These are phyloP conservation scores for Angomonas ambiguus DNA, from an alignment of 208 protist species.

Conservation along the genomic window DNA sequence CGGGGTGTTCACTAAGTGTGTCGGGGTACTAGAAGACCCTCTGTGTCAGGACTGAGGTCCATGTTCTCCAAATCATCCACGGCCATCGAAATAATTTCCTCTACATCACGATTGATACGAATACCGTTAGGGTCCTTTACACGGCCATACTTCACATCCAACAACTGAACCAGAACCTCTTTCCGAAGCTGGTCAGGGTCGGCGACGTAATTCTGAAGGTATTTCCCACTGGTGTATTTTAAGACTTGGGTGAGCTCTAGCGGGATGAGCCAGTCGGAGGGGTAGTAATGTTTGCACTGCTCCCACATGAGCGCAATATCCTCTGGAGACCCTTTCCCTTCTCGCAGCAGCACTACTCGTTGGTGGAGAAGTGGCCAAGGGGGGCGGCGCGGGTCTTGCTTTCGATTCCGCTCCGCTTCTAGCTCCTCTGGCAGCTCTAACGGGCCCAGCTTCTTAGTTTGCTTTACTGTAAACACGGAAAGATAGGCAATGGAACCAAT, in stretches of 20 bases:
- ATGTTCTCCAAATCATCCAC: slow-evolving; percentile 76
- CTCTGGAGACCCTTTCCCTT: slow-evolving; percentile 65
- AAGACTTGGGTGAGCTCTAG: slow-evolving; percentile 82
- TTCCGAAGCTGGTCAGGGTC: slow-evolving; percentile 79
- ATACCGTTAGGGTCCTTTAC: slow-evolving; percentile 59
- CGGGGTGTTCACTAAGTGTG: slow-evolving; percentile 41
- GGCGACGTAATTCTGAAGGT: slow-evolving; percentile 74
- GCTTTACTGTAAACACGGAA: slow-evolving; percentile 68
- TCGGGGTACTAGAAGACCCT: slow-evolving; percentile 49
- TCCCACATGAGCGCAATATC: slow-evolving; percentile 80
- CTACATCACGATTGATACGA: slow-evolving; percentile 70
- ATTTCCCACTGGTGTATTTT: slow-evolving; percentile 75
- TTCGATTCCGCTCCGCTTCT: slow-evolving; percentile 49
- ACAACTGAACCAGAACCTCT: slow-evolving; percentile 76
- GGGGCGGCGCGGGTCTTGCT: slow-evolving; percentile 70
- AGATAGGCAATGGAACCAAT: slow-evolving; percentile 63
- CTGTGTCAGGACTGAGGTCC: slow-evolving; percentile 45
- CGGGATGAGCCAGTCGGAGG: slow-evolving; percentile 78
- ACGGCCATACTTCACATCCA: slow-evolving; percentile 75
- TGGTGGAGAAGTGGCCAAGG: slow-evolving; percentile 86
- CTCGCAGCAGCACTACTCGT: slow-evolving; percentile 69
- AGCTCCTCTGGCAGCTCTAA: slow-evolving; percentile 69
- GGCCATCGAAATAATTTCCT: slow-evolving; percentile 83
- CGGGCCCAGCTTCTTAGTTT: slow-evolving; percentile 77
- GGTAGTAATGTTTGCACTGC: slow-evolving; percentile 82